These are phyloP conservation scores for Corymbia citriodora DNA, from an alignment of 441 rosid species.

Conservation along the genomic window DNA sequence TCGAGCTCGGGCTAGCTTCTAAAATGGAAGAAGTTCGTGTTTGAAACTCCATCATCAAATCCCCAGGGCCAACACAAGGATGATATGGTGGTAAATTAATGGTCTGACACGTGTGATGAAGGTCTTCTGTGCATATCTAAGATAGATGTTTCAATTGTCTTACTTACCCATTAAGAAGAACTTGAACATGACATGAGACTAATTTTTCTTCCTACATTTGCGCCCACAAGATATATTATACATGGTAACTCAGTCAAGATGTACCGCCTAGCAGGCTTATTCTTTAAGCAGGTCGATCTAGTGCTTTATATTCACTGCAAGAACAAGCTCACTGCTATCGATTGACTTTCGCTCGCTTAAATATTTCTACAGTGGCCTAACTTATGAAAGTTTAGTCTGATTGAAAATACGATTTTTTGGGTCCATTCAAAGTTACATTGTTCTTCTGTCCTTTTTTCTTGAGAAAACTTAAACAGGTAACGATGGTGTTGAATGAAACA, in stretches of 20 bases:
- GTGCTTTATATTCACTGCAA: neutral
- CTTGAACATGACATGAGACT: neutral
- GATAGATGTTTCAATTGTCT: neutral
- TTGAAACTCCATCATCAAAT: neutral
- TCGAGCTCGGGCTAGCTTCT: neutral
- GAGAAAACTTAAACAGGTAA: constrained; percentile 33
- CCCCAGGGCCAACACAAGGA: neutral
- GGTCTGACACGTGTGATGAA: neutral
- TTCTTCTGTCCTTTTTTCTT: no score
- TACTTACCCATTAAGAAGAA: neutral
- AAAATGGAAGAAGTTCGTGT: neutral
- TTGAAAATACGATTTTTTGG: neutral
- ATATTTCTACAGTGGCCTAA: neutral
- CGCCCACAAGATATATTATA: neutral
- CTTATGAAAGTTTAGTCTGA: neutral
- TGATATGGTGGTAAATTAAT: neutral
- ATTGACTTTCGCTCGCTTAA: neutral
- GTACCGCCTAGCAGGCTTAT: neutral
- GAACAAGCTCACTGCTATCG: neutral
- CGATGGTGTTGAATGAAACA: constrained; percentile 58
- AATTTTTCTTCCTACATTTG: neutral
- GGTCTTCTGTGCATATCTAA: neutral
- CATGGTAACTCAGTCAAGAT: neutral
- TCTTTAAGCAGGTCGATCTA: neutral
- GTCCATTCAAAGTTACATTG: neutral